Evolutionary conservation across 1,139 yeast genomes (phyloP).

Genomic region (Geotrichum fermentans): DNA sequence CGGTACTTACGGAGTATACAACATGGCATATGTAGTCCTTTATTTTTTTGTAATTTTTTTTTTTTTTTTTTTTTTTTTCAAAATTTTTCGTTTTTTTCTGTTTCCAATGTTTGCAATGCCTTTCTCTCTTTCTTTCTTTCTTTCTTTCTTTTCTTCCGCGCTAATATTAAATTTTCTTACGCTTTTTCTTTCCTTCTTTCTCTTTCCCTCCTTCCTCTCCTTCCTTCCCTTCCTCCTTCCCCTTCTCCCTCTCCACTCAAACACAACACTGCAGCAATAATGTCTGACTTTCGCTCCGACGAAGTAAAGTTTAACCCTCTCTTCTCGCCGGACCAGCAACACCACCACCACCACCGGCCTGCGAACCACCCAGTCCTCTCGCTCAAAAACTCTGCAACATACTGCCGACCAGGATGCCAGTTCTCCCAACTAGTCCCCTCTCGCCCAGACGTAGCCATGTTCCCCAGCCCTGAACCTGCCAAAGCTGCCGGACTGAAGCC

Average conservation of each 20-base stretch:
- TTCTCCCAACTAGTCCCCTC: slow-evolving; percentile 3
- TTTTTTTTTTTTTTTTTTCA: slow-evolving; percentile 1
- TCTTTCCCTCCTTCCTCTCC: not conserved
- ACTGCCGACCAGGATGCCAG: slow-evolving; percentile 17
- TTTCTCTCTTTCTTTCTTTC: not conserved
- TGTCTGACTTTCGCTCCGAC: slow-evolving; percentile 11
- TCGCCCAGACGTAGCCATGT: slow-evolving; percentile 8
- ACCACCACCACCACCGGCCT: too few species aligned
- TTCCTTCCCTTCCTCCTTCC: not conserved
- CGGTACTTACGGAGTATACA: too few species aligned
- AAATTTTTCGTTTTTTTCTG: not conserved
- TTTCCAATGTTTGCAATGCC: not conserved
- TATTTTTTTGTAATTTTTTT: not conserved
- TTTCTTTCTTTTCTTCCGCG: slow-evolving; percentile 2
- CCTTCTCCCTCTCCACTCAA: not conserved
- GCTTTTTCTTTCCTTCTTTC: not conserved
- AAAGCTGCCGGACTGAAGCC: slow-evolving; percentile 44
- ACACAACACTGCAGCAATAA: too few species aligned
- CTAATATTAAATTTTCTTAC: not conserved
- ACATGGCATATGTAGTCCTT: not conserved
- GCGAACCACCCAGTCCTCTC: slow-evolving; percentile 16
- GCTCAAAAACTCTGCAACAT: slow-evolving; percentile 3
- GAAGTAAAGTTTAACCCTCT: slow-evolving; percentile 4
- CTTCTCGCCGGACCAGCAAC: slow-evolving; percentile 7
- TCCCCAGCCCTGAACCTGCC: slow-evolving; percentile 35